These are phyloP conservation scores for Skeletonema costatum DNA, from an alignment of 108 stramenopile genomes.

Conservation along the genomic window DNA sequence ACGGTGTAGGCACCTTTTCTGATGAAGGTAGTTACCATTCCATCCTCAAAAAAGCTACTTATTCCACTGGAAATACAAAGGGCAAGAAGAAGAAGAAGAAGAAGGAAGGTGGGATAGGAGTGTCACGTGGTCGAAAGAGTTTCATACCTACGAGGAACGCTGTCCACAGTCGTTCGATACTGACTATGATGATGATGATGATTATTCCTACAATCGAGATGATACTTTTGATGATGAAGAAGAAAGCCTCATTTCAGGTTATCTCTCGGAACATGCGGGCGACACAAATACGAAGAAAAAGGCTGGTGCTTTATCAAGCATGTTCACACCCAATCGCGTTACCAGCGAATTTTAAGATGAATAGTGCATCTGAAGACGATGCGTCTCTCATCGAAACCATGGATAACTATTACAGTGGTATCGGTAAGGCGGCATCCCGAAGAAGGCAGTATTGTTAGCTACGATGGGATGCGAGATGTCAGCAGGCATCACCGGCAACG, in stretches of 20 bases:
- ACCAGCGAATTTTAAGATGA: not conserved
- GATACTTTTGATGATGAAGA: not conserved
- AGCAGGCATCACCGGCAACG: not conserved
- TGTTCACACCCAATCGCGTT: not conserved
- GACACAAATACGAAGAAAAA: not conserved
- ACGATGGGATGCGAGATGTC: not conserved
- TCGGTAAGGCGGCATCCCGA: not conserved
- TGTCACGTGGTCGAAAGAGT: not conserved
- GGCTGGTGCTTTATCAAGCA: not conserved
- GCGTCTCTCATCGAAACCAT: not conserved
- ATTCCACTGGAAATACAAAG: not conserved
- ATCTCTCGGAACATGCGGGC: not conserved
- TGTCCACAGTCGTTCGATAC: not conserved
- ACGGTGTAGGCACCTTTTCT: not conserved
- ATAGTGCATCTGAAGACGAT: not conserved
- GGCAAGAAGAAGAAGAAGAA: not conserved
- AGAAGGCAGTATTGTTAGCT: not conserved
- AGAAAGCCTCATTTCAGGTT: not conserved
- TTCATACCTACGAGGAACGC: not conserved
- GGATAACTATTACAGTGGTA: not conserved
- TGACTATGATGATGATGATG: not conserved
- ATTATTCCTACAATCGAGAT: not conserved
- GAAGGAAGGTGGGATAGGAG: not conserved
- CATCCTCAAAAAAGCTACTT: not conserved
- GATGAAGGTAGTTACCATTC: not conserved